Evolutionary conservation across 2,329 filamentous ascomycete species (phyloP).

Genomic region (Aspergillus pseudoglaucus): DNA sequence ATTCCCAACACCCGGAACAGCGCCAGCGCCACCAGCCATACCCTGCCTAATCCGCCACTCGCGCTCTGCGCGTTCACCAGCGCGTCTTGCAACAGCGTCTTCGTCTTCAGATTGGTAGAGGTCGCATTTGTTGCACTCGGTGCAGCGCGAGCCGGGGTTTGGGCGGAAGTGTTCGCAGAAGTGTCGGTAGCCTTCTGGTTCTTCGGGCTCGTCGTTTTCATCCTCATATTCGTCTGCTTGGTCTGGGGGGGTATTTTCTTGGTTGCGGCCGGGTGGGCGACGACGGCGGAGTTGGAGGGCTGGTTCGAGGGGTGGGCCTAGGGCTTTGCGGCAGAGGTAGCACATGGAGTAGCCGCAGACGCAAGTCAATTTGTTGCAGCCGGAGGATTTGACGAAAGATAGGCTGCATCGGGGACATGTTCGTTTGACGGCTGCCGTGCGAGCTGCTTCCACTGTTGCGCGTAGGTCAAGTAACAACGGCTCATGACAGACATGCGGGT

Average conservation of each 20-base stretch:
- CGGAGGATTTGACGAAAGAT: conserved; percentile 84
- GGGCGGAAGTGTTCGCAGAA: conserved; percentile 95
- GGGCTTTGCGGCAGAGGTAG: conserved; percentile 80
- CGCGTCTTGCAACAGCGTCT: conserved; percentile 60
- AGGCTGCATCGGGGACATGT: conserved; percentile 89
- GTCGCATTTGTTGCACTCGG: conserved; percentile 73
- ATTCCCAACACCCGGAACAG: conserved; percentile 10
- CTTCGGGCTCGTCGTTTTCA: conserved; percentile 24
- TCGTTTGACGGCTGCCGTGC: conserved; percentile 88
- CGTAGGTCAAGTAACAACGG: conserved; percentile 73
- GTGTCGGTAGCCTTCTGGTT: conserved; percentile 74
- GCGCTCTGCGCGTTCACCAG: conserved; percentile 64
- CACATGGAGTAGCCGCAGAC: conserved; percentile 97
- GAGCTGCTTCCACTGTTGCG: conserved; percentile 84
- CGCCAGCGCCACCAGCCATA: conserved; percentile 10
- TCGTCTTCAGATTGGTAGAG: conserved; percentile 67
- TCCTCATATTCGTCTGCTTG: conserved; percentile 19
- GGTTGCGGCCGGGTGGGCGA: conserved; percentile 6
- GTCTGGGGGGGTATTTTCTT: conserved; percentile 21
- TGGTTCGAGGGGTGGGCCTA: conserved; percentile 23
- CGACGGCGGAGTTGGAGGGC: conserved; percentile 3
- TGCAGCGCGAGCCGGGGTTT: conserved; percentile 67
- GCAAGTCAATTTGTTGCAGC: conserved; percentile 96
- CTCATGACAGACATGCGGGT: conserved; percentile 87
- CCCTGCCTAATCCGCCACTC: conserved; percentile 64